Evolutionary conservation across 1,139 yeast species (phyloP).

Genomic region (Debaryomyces singareniensis): DNA sequence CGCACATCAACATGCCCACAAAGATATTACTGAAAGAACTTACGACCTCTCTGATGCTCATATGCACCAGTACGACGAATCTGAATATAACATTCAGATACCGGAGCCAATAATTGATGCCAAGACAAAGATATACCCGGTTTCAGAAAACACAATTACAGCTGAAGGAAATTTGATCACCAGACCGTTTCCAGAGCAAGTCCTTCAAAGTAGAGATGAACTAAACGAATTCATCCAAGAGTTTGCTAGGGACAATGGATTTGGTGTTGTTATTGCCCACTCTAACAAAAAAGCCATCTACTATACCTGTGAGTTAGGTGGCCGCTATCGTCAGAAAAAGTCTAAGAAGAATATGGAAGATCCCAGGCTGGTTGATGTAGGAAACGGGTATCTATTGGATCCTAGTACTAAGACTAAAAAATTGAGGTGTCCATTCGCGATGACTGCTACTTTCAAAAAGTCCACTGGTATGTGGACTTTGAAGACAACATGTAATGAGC

Average conservation of each 20-base stretch:
- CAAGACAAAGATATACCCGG: constrained; percentile 42
- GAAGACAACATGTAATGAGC: constrained; percentile 50
- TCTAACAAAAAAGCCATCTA: constrained; percentile 54
- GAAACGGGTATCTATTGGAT: constrained; percentile 34
- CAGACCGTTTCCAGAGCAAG: constrained; percentile 50
- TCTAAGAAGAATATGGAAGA: constrained; percentile 26
- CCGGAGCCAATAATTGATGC: constrained; percentile 44
- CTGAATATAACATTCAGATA: constrained; percentile 42
- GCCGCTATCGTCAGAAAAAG: constrained; percentile 50
- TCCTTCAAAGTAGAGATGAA: constrained; percentile 43
- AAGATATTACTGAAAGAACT: constrained; percentile 7
- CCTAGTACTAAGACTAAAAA: constrained; percentile 45
- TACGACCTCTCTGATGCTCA: constrained; percentile 10
- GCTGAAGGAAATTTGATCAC: constrained; percentile 49
- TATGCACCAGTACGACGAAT: constrained; percentile 22
- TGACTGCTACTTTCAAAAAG: constrained; percentile 52
- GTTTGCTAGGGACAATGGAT: constrained; percentile 53
- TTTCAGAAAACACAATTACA: constrained; percentile 40
- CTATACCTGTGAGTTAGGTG: constrained; percentile 58
- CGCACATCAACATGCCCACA: constrained; percentile 8
- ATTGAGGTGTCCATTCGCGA: constrained; percentile 51
- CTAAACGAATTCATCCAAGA: constrained; percentile 51
- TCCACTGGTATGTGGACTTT: constrained; percentile 47
- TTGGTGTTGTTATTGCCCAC: constrained; percentile 56
- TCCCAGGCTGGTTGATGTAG: constrained; percentile 20